Base-by-base conservation (phyloP, 805 yeast species). In the Suhomyces canberraensis region DNA sequence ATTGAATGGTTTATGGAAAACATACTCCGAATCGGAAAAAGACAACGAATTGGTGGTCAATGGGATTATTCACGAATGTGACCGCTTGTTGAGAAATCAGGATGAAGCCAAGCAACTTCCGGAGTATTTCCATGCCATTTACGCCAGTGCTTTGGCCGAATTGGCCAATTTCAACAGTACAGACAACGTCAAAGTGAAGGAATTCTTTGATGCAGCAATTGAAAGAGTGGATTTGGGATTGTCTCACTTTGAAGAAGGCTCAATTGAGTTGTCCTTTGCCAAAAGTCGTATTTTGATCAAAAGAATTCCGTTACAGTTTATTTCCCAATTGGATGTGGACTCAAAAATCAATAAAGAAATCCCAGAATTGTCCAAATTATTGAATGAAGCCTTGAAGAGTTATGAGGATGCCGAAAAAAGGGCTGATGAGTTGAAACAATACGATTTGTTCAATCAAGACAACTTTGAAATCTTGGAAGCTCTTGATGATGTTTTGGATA, bases 51-150 rank as follows among this genome's bases (percentile, higher is more conserved):
- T 79, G 42, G 72, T 84, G 24, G 55, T 84, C 40, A 84, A 89
- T 51, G 97, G 96, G 16, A 73, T 90, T 4, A 75, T 91, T n/a
- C 96, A 90, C 50, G 97, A 91, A 56, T 84, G 95, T 64, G 96
- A 91, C 52, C 64, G 95, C 33, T 56, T 88, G 22, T 67, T 89
- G 45, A 69, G 90, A 54, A 69, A 71, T 38, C 45, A 41, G n/a
- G 40, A 37, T 8, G 45, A 32, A 11, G 17, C 33, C 11, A 38
- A 40, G 11, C 35, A 34, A 16, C 54, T 41, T 18, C 69, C 73
- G 18, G 76, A 75, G 24, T 69, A 66, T 29, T 85, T 89, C 55
- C 83, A 85, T 52, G 66, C 82, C 4, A 76, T 84, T 20, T 91
- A 89, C 58, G 90, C 88, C 0, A 61, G 78, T 30, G 81, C 95